phyloP scores from a whole-genome alignment of 2,329 filamentous ascomycete genomes.

The Beauveria medogensis region DNA sequence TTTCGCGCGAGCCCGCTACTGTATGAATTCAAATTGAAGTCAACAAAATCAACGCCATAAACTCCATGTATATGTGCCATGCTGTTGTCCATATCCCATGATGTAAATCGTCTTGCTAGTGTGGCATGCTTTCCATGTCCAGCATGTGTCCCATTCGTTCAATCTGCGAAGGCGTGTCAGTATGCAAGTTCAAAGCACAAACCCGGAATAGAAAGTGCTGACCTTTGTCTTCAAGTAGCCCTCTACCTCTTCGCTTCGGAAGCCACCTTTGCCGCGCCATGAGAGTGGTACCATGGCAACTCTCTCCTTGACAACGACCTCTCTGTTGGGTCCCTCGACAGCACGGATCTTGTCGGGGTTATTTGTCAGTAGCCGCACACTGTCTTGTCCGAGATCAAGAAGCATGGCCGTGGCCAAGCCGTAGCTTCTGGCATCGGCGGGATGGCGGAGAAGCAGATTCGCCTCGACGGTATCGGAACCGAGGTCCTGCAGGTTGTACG shows the following conservation, averaged over 20 bases:
- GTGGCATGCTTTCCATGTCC: slow-evolving; percentile 36
- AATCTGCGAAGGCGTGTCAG: slow-evolving; percentile 45
- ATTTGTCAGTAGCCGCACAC: slow-evolving; percentile 82
- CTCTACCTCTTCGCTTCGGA: slow-evolving; percentile 81
- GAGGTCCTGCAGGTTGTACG: slow-evolving; percentile 94
- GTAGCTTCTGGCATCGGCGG: slow-evolving; percentile 89
- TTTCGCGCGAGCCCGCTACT: not conserved
- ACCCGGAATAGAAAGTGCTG: not conserved
- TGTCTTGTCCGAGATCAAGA: slow-evolving; percentile 69
- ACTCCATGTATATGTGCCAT: slow-evolving; percentile 12
- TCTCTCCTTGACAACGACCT: slow-evolving; percentile 79
- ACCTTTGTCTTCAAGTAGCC: slow-evolving; percentile 95
- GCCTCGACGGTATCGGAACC: slow-evolving; percentile 97
- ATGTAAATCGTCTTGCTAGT: not conserved
- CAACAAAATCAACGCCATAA: not conserved
- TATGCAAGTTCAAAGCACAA: not conserved
- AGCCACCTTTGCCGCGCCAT: slow-evolving; percentile 80
- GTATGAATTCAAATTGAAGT: not conserved
- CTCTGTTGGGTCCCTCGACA: slow-evolving; percentile 82
- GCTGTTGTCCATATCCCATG: slow-evolving; percentile 5
- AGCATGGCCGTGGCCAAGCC: slow-evolving; percentile 95
- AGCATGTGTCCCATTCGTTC: slow-evolving; percentile 83
- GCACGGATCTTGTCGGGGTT: slow-evolving; percentile 96
- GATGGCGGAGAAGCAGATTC: slow-evolving; percentile 82
- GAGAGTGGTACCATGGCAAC: slow-evolving; percentile 94